Evolutionary conservation across 345 rosid genomes (phyloP), one percentile per base, ranked within the genome.

Genomic region (Murraya paniculata): DNA sequence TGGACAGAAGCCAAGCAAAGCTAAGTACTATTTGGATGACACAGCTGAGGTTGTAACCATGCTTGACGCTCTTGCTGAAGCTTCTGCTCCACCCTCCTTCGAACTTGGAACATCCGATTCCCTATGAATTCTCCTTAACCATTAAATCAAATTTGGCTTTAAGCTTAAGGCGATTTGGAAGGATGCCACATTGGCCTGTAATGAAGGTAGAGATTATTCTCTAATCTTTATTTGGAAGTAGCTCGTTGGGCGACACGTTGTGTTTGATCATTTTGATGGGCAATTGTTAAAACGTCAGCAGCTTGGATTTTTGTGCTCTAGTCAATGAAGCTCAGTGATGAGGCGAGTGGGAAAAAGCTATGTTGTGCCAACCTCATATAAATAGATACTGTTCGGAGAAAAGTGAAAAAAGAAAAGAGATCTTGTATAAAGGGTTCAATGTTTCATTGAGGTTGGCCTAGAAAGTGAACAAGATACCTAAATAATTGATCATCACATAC

Each of bases 1-100:
- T 30, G 97, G 93, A 16, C 99, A 95, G 82, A 93, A 95, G 84
- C 99, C 99, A 61, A 95, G 99, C 87, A 95, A 95, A 85, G 99
- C 98, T 64, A 95, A 87, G 85, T 95, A 95, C 82, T 95, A 93
- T 79, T 73, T 95, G 80, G 97, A 92, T 31, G 94, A 92, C 76
- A 75, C 95, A 8, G 31, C 71, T 36, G 93, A 87, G 16, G 93
- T 91, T 27, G 79, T 91, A 66, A 81, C 57, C 76, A 88, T 88
- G 92, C 95, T 91, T 8, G 85, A 81, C 24, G 88, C 87, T 8
- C 92, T 91, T 11, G 90, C 93, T 1, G 91, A 88, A 68, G 93
- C 91, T 57, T 91, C 93, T 25, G 88, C 85, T 38, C 70, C 85
- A 31, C 59, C 78, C 16, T 82, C 86, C 7, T 6, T 64, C 3